Base-by-base conservation (phyloP, 257 asterid species). In the Solanum lycopersicoides region DNA sequence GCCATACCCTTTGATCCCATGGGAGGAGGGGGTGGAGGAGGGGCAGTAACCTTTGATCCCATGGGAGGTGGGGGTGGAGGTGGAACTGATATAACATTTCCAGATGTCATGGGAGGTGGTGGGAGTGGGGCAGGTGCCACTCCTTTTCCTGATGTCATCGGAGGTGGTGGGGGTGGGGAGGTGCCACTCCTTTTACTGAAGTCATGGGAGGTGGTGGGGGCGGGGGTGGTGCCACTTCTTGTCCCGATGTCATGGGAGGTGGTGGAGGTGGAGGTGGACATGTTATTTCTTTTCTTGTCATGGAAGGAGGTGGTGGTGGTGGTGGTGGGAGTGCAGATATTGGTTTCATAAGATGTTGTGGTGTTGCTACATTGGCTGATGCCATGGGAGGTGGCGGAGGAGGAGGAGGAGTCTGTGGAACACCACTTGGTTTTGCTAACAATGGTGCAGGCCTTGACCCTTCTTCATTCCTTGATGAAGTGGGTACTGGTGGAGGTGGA, bases 81-180 rank as follows among this genome's bases (percentile, higher is more conserved):
- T 56, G 89, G 87, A 13, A 92, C 89, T 23, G 87, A 13, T 42
- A 88, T 74, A 21, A 12, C 44, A n/a, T 50, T 87, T 44, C 56
- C 42, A 6, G 75, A 79, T 72, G 84, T n/a, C 80, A 53, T 15
- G 71, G 74, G 80, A 23, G 87, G 87, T 69, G 93, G 87, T 59
- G 93, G 92, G 18, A 94, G 87, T 18, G 91, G 90, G 3, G 91
- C 87, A 39, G 89, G 89, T 3, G 84, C 59, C 32, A 87, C 41
- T 21, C 5, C 53, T 56, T 44, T 87, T 15, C n/a, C 34, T 12
- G 83, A 11, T 12, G 86, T 23, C 63, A 84, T 32, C 1, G 77
- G 79, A 21, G 87, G 87, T 68, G 93, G 88, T 56, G 93, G 92
- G 16, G 95, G 88, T 16, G 92, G 89, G 91, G 88, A 39, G 89